Evolutionary conservation across 768 basidiomycete species (phyloP).

Genomic region (Collybia sp.): DNA sequence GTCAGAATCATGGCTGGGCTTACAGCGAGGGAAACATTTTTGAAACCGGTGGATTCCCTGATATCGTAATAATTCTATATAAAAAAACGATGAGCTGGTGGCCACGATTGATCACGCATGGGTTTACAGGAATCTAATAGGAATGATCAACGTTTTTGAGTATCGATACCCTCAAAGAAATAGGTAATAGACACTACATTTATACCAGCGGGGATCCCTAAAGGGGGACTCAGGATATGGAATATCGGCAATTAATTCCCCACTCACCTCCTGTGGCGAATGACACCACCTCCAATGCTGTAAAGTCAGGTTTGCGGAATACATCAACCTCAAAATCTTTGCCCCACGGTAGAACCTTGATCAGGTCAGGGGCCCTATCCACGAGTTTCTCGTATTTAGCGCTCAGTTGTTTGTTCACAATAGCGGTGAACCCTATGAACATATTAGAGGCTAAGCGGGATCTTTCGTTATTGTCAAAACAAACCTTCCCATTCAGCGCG

Average conservation of each 20-base stretch:
- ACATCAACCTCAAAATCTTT: conserved; percentile 58
- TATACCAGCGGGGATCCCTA: conserved; percentile 84
- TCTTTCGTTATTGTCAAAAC: conserved; percentile 5
- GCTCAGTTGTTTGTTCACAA: conserved; percentile 80
- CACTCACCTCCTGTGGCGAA: conserved; percentile 77
- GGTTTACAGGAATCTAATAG: conserved; percentile 56
- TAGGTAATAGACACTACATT: conserved; percentile 44
- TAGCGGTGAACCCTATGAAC: conserved; percentile 74
- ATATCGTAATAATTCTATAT: conserved; percentile 77
- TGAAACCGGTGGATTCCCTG: conserved; percentile 78
- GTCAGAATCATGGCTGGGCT: conserved; percentile 17
- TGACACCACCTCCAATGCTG: conserved; percentile 74
- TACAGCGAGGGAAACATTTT: conserved; percentile 83
- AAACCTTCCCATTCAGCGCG: conserved; percentile 91
- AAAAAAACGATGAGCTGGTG: not conserved
- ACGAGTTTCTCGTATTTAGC: conserved; percentile 80
- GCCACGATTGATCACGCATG: no score
- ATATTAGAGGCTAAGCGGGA: conserved; percentile 2
- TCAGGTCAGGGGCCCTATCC: conserved; percentile 68
- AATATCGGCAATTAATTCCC: not conserved
- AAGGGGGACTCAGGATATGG: conserved; percentile 2
- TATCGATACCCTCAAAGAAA: not conserved
- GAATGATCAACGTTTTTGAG: conserved; percentile 1
- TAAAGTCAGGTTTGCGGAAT: conserved; percentile 87
- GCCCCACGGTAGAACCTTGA: conserved; percentile 85